Evolutionary conservation across 495 filamentous ascomycete genomes (phyloP).

Genomic region (Tuber umbilicatum): DNA sequence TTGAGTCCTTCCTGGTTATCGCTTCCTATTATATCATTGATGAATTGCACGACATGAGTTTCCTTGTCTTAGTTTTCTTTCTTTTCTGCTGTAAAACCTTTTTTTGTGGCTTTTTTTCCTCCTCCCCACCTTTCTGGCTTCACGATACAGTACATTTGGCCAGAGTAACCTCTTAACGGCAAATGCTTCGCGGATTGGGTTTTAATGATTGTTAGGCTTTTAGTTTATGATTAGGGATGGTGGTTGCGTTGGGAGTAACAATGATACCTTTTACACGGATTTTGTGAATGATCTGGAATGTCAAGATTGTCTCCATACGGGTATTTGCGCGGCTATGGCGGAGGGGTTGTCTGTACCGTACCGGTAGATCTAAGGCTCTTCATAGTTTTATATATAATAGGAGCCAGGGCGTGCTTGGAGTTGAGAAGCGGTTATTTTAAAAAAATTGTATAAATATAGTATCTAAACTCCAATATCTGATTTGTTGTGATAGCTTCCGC

Average conservation of each 20-base stretch:
- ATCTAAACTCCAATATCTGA: not conserved
- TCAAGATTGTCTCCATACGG: not conserved
- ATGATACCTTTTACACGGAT: not conserved
- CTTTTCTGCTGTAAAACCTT: not conserved
- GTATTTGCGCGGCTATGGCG: not conserved
- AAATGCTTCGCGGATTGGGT: not conserved
- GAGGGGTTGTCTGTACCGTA: not conserved
- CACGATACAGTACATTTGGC: not conserved
- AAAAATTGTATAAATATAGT: not conserved
- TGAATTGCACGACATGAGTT: slow-evolving; percentile 3
- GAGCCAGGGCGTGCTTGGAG: not conserved
- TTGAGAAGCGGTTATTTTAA: not conserved
- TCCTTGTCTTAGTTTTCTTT: slow-evolving; percentile 1
- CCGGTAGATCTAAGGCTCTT: not conserved
- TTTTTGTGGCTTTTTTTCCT: not conserved
- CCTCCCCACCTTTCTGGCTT: not conserved
- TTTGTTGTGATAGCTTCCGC: not conserved
- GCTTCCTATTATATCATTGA: slow-evolving; percentile 8
- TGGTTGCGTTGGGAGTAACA: slow-evolving; percentile 1
- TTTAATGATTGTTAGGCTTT: slow-evolving; percentile 1
- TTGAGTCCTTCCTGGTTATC: slow-evolving; percentile 11
- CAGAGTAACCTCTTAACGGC: not conserved
- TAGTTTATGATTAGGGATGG: not conserved
- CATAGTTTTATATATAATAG: not conserved
- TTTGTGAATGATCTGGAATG: not conserved